phyloP scores from a whole-genome alignment of 1,284 basidiomycete genomes.

The Fomitopsis palustris region DNA sequence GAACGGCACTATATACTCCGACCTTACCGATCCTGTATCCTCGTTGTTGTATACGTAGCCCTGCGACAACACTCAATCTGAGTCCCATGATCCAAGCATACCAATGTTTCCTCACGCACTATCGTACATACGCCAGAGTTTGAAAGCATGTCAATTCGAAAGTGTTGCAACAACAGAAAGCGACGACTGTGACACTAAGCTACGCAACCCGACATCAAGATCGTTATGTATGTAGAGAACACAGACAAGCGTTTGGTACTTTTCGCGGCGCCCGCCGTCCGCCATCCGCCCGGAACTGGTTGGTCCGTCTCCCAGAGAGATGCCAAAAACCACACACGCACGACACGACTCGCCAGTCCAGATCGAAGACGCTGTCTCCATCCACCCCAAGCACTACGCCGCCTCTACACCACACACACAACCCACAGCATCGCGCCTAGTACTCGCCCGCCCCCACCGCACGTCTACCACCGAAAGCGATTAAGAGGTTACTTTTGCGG shows the following conservation, averaged over 20 bases:
- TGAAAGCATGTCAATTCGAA: conserved; percentile 11
- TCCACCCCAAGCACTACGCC: neutral
- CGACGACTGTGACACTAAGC: conserved; percentile 8
- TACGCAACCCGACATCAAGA: conserved; percentile 12
- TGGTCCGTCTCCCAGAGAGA: conserved; percentile 2
- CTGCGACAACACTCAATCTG: no score
- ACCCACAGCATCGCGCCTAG: neutral
- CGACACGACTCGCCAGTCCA: neutral
- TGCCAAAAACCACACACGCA: neutral
- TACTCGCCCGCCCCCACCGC: neutral
- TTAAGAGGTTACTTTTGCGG: conserved; percentile 23
- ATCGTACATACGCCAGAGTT: neutral
- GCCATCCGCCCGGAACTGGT: neutral
- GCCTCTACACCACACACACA: neutral
- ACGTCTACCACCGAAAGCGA: neutral
- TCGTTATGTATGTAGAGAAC: conserved; percentile 6
- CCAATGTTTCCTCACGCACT: no score
- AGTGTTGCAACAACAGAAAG: conserved; percentile 15
- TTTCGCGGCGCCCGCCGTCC: conserved; percentile 8
- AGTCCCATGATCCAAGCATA: no score
- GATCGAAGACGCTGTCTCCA: conserved; percentile 1
- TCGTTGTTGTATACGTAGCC: no score
- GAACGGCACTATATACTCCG: no score
- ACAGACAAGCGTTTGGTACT: conserved; percentile 9
- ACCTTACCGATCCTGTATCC: no score